These are phyloP conservation scores for Coemansia sp. DNA, from an alignment of 192 early-diverging fungal genomes.

Conservation along the genomic window DNA sequence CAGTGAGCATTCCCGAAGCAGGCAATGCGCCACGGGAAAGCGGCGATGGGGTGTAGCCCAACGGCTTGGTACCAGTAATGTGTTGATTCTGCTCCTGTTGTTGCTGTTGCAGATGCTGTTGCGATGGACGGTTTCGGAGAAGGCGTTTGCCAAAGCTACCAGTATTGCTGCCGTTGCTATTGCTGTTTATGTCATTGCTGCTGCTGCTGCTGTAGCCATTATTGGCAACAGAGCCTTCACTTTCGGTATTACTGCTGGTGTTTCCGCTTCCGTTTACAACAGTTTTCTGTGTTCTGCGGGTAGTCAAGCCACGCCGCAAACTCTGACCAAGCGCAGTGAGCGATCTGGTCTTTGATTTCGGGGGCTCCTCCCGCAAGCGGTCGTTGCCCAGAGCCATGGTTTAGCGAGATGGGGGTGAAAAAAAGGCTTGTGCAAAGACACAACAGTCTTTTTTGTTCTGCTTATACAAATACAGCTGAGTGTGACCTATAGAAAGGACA, in stretches of 20 bases:
- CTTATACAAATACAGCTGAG: neutral
- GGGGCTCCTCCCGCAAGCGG: constrained; percentile 49
- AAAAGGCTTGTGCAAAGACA: neutral
- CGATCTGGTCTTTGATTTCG: constrained; percentile 46
- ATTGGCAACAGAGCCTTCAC: neutral
- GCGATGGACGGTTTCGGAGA: neutral
- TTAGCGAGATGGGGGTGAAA: neutral
- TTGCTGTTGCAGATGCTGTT: neutral
- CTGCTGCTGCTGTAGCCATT: constrained; percentile 4
- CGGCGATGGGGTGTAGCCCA: constrained; percentile 5
- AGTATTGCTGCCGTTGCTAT: neutral
- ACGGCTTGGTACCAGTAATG: neutral
- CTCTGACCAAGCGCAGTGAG: constrained; percentile 46
- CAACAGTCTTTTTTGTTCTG: neutral
- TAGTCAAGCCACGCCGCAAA: constrained; percentile 48
- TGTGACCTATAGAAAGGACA: neutral
- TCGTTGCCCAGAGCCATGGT: constrained; percentile 49
- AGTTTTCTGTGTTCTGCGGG: constrained; percentile 32
- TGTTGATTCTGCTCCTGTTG: neutral
- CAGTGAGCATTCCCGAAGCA: neutral
- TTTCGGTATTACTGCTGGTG: constrained; percentile 3
- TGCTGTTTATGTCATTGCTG: neutral
- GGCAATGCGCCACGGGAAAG: constrained; percentile 4
- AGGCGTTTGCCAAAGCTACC: neutral
- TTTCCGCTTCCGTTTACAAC: constrained; percentile 7